These are phyloP conservation scores for Saccharomyces uvarum DNA, from an alignment of 1,139 yeast species.

Conservation along the genomic window DNA sequence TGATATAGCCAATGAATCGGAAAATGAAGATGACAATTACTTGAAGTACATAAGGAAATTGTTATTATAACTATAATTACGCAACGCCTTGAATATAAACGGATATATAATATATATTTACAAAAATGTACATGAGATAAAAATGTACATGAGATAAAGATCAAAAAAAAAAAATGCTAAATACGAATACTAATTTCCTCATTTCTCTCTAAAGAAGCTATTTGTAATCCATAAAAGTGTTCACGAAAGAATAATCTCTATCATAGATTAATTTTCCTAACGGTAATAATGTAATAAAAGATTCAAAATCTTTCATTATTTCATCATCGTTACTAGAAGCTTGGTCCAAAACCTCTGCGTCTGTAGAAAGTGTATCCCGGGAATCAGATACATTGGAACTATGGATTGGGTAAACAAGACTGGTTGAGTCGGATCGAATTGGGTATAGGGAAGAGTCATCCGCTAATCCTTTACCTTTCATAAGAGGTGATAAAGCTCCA, in stretches of 20 bases:
- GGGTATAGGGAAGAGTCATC: slow-evolving; percentile 1
- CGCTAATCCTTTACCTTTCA: not conserved
- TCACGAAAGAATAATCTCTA: slow-evolving; percentile 15
- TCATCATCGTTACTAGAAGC: not conserved
- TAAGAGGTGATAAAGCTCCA: not conserved
- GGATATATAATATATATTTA: not conserved
- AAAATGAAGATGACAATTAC: slow-evolving; percentile 16
- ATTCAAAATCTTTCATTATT: not conserved
- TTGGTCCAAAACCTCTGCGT: not conserved
- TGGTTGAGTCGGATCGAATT: slow-evolving; percentile 1
- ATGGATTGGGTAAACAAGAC: slow-evolving; percentile 6
- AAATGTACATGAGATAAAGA: not conserved
- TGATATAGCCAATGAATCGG: slow-evolving; percentile 11
- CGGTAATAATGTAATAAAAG: slow-evolving; percentile 9
- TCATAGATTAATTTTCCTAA: slow-evolving; percentile 14
- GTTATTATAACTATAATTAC: not conserved
- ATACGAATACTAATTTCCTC: not conserved
- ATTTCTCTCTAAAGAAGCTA: too few relatives aligned
- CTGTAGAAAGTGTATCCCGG: not conserved
- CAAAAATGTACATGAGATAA: not conserved
- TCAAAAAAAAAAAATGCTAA: not conserved
- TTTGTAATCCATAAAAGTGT: slow-evolving; percentile 4
- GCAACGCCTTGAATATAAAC: not conserved
- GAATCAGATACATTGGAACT: not conserved
- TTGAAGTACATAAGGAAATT: slow-evolving; percentile 14